Evolutionary conservation across 805 yeast genomes (phyloP).

Genomic region (Maudiozyma saulgeensis): DNA sequence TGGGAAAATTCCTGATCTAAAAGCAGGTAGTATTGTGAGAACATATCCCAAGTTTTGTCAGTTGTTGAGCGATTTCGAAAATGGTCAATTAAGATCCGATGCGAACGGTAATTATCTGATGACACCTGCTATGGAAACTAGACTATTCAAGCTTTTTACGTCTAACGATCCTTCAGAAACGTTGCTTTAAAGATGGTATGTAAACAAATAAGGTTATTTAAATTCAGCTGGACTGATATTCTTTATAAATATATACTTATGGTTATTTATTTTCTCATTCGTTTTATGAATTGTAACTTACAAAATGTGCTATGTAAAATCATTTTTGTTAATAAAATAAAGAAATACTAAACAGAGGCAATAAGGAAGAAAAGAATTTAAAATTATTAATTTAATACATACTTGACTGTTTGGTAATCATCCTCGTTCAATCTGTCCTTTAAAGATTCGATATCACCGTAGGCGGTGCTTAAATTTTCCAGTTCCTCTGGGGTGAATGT

Average conservation of each 20-base stretch:
- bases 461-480: slow-evolving; percentile 28
- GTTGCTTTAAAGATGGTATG: slow-evolving; percentile 6
- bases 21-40: slow-evolving; percentile 37
- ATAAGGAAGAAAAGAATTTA: not conserved
- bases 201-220: not conserved
- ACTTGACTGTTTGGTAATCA: slow-evolving; percentile 42
- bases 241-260: not conserved
- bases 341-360: not conserved
- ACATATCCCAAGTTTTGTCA: slow-evolving; percentile 34
- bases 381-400: slow-evolving; percentile 26
- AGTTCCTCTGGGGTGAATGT: slow-evolving; percentile 39
- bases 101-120: slow-evolving; percentile 37
- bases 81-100: slow-evolving; percentile 33
- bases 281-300: slow-evolving; percentile 30
- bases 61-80: slow-evolving; percentile 21
- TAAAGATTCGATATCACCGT: slow-evolving; percentile 33
- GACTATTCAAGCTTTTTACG: slow-evolving; percentile 39
- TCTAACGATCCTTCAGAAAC: slow-evolving; percentile 42
- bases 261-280: slow-evolving; percentile 4
- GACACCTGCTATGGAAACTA: slow-evolving; percentile 41
- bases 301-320: slow-evolving; percentile 24
- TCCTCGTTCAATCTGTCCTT: slow-evolving; percentile 45
- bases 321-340: not conserved
- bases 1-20: slow-evolving; percentile 45
- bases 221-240: not conserved